Percentiles rank a stretch among this genome's conserved stretches.
Evolutionary conservation across 2,329 filamentous ascomycete genomes (phyloP).

Genomic region (Aphanocladium album): DNA sequence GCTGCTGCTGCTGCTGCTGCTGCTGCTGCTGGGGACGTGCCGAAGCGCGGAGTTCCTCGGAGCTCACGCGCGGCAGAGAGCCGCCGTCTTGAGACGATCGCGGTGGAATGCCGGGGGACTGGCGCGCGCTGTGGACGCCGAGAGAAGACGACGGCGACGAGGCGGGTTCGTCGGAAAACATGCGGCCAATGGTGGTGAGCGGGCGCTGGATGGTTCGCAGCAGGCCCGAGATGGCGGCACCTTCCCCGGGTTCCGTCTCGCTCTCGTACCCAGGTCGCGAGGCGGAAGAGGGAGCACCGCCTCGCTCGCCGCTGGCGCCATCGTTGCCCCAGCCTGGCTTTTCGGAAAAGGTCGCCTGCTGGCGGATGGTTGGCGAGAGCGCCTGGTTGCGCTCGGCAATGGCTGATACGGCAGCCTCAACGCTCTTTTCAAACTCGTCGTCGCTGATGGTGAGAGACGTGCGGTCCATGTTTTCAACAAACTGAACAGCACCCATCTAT

Average conservation of each 20-base stretch:
- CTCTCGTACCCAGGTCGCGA: conserved; percentile 13
- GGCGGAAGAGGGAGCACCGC: conserved; percentile 17
- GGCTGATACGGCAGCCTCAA: conserved; percentile 92
- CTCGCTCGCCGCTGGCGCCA: conserved; percentile 43
- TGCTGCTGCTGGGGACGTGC: conserved; percentile 19
- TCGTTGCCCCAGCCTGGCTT: conserved; percentile 29
- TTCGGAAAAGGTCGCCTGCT: conserved; percentile 39
- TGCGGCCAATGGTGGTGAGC: conserved; percentile 84
- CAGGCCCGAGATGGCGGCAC: conserved; percentile 78
- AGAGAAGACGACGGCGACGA: conserved; percentile 28
- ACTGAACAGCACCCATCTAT: conserved; percentile 87
- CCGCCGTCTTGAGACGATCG: conserved; percentile 3
- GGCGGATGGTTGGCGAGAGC: conserved; percentile 39
- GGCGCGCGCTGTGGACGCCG: conserved; percentile 26
- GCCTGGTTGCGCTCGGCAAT: conserved; percentile 84
- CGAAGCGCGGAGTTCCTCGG: conserved; percentile 24
- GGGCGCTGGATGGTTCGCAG: conserved; percentile 88
- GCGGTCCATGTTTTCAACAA: conserved; percentile 92
- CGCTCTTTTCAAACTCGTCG: conserved; percentile 90
- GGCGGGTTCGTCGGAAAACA: conserved; percentile 68
- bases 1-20: conserved; percentile 16
- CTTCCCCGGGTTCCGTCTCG: conserved; percentile 52
- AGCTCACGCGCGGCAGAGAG: conserved; percentile 22
- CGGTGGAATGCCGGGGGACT: conserved; percentile 25
- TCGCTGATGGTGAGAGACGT: conserved; percentile 91